Percentiles rank a stretch among this genome's conserved stretches.
Conservation (phyloP, 2,329 filamentous ascomycete species). For the Aspergillus vadensis region DNA sequence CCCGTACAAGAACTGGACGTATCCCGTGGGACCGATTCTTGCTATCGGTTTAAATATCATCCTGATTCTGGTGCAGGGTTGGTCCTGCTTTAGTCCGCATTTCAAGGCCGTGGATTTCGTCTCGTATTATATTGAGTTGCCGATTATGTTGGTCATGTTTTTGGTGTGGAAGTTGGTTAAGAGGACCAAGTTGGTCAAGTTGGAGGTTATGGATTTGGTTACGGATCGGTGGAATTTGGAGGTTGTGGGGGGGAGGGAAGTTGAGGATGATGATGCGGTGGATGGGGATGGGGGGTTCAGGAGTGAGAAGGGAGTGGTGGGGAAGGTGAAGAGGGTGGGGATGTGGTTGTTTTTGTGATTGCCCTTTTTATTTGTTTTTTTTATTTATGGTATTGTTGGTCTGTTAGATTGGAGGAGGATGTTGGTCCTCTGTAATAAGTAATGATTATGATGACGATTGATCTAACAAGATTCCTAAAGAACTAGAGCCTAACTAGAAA, state of each 20-base stretch:
- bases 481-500: too few species aligned
- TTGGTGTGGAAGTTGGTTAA: constrained; percentile 60
- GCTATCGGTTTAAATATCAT: constrained; percentile 60
- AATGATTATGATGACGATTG: too few species aligned
- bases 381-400: too few species aligned
- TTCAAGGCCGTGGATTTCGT: constrained; percentile 64
- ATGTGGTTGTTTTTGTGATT: constrained; percentile 45
- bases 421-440: too few species aligned
- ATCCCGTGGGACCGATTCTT: constrained; percentile 62
- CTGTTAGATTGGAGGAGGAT: too few species aligned
- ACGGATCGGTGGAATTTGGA: constrained; percentile 46
- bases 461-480: too few species aligned
- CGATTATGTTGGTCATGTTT: constrained; percentile 60
- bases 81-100: constrained; percentile 58
- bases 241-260: constrained; percentile 16
- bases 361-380: too few species aligned
- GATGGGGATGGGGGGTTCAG: constrained; percentile 20
- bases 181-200: constrained; percentile 48
- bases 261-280: constrained; percentile 28
- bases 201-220: constrained; percentile 54
- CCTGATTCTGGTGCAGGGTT: constrained; percentile 65
- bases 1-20: constrained; percentile 68
- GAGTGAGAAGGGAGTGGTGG: constrained; percentile 18
- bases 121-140: constrained; percentile 65
- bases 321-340: constrained; percentile 34